Conservation (phyloP, 2,329 filamentous ascomycete genomes). For the Mariannaea elegans region DNA sequence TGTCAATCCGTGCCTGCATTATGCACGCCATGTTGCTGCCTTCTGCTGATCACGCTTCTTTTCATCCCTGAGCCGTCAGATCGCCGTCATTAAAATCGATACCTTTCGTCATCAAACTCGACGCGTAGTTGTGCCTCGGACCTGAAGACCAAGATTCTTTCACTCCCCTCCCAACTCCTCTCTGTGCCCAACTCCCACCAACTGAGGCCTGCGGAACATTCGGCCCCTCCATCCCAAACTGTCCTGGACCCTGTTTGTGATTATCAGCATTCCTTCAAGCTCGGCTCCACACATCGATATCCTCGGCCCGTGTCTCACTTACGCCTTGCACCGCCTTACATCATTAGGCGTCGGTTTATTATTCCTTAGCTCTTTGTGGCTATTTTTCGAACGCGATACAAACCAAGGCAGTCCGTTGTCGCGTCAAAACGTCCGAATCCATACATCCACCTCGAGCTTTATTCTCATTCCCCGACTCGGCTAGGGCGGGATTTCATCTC, state of each 20-base stretch:
- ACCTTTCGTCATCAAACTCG: conserved; percentile 21
- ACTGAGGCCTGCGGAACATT: conserved; percentile 13
- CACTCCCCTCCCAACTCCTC: conserved; percentile 5
- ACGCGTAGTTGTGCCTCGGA: conserved; percentile 10
- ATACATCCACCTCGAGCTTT: conserved; percentile 2
- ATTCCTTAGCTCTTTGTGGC: conserved; percentile 26
- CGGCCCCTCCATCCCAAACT: conserved; percentile 5
- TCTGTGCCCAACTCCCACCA: not conserved
- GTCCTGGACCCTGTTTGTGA: conserved; percentile 4
- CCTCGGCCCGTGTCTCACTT: conserved; percentile 32
- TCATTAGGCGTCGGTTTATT: conserved; percentile 14
- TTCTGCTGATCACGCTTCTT: conserved; percentile 1
- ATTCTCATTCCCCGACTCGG: not conserved
- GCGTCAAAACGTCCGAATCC: not conserved
- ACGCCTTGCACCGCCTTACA: not conserved
- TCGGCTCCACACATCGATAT: conserved; percentile 20
- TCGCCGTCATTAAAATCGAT: conserved; percentile 25
- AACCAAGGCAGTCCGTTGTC: conserved; percentile 20
- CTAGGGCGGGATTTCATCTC: conserved; percentile 14
- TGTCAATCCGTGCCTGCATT: conserved; percentile 2
- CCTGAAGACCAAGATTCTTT: conserved; percentile 1
- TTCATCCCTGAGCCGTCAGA: conserved; percentile 1
- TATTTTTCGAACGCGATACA: not conserved
- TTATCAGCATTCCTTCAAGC: conserved; percentile 30
- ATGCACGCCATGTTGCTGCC: conserved; percentile 5